These are phyloP conservation scores for Chrysanthemum makinoi DNA, from an alignment of 129 eudicot genomes.

Conservation along the genomic window DNA sequence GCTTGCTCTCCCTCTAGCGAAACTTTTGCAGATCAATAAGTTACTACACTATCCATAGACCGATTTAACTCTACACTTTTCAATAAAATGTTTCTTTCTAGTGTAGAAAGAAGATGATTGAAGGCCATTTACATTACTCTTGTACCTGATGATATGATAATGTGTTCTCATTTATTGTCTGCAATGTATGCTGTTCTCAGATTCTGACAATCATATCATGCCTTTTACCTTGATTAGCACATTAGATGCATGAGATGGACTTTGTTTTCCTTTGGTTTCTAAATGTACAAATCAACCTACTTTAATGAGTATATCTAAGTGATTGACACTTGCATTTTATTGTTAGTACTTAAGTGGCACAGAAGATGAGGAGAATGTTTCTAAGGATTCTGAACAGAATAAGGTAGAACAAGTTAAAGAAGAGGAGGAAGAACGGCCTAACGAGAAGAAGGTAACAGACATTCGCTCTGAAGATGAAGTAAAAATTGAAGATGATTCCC, in stretches of 20 bases:
- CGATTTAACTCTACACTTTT: too few species aligned
- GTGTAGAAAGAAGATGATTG: too few species aligned
- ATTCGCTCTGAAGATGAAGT: conserved; percentile 30
- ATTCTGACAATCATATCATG: neutral
- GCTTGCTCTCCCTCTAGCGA: too few species aligned
- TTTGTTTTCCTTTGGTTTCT: too few species aligned
- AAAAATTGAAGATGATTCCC: conserved; percentile 71
- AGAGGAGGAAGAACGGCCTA: conserved; percentile 34
- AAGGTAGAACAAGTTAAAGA: conserved; percentile 32
- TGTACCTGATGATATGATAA: too few species aligned
- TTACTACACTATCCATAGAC: too few species aligned
- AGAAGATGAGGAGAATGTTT: conserved; percentile 34
- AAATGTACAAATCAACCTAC: too few species aligned
- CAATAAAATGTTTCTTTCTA: too few species aligned
- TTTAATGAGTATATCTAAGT: neutral
- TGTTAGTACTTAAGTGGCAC: conserved; percentile 48
- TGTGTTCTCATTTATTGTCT: too few species aligned
- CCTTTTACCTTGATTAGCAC: neutral
- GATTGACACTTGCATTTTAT: conserved; percentile 16
- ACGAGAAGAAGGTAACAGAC: conserved; percentile 32
- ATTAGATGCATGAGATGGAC: too few species aligned
- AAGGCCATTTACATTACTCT: too few species aligned
- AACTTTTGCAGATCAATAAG: too few species aligned
- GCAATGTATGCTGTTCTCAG: neutral
- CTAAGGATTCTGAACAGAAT: conserved; percentile 34